phyloP scores from a whole-genome alignment of 2,329 filamentous ascomycete species.

The Fusarium clavum region DNA sequence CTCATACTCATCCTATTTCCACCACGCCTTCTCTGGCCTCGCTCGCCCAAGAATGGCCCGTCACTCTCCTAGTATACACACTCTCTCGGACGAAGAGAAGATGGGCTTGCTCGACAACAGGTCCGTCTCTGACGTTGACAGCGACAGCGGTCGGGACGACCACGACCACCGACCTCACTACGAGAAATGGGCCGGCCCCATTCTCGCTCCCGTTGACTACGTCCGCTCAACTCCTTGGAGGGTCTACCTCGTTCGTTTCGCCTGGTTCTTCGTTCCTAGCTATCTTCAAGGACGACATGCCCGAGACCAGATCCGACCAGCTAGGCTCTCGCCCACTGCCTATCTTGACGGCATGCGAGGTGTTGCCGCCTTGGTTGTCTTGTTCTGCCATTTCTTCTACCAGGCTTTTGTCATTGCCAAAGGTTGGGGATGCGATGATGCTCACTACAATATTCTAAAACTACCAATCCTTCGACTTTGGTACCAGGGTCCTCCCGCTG shows the following conservation, averaged over 20 bases:
- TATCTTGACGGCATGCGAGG: slow-evolving; percentile 70
- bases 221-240: slow-evolving; percentile 52
- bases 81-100: slow-evolving; percentile 58
- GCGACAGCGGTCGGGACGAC: slow-evolving; percentile 55
- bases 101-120: slow-evolving; percentile 59
- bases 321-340: slow-evolving; percentile 62
- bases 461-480: slow-evolving; percentile 66
- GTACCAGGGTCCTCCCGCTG: slow-evolving; percentile 67
- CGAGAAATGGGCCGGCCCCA: slow-evolving; percentile 50
- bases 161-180: slow-evolving; percentile 51
- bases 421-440: slow-evolving; percentile 59
- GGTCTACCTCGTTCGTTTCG: slow-evolving; percentile 52
- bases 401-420: slow-evolving; percentile 64
- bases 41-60: slow-evolving; percentile 53
- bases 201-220: slow-evolving; percentile 47
- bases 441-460: slow-evolving; percentile 61
- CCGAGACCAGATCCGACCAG: slow-evolving; percentile 55
- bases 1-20: not conserved
- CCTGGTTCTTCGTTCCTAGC: slow-evolving; percentile 64
- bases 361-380: slow-evolving; percentile 66
- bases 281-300: slow-evolving; percentile 61
- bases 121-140: slow-evolving; percentile 57
- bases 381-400: slow-evolving; percentile 68
- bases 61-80: slow-evolving; percentile 50
- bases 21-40: not conserved